Conservation (phyloP, 2,329 filamentous ascomycete genomes). For the Pseudocercospora cruenta region DNA sequence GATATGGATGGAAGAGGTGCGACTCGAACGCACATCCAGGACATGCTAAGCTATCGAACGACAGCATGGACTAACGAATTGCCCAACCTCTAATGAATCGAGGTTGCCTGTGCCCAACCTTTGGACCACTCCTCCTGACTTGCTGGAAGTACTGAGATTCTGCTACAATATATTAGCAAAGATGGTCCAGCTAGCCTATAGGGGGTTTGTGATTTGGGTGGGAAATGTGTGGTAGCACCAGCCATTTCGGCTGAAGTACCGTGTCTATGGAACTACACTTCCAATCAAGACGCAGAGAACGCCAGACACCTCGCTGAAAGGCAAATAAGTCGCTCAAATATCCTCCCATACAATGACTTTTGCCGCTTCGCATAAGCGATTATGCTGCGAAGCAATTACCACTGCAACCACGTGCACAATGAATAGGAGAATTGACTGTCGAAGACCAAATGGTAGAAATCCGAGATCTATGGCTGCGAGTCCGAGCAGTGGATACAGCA, state of each 20-base stretch:
- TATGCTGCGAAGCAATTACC: constrained; percentile 36
- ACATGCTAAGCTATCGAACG: no score
- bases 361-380: constrained; percentile 24
- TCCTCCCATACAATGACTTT: constrained; percentile 27
- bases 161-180: not conserved
- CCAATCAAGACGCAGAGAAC: not conserved
- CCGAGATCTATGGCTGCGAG: constrained; percentile 68
- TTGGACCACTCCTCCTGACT: not conserved
- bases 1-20: no score
- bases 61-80: no score
- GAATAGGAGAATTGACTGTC: constrained; percentile 47
- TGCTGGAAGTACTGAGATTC: not conserved
- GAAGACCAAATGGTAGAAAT: constrained; percentile 40
- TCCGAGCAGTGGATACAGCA: constrained; percentile 69
- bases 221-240: no score
- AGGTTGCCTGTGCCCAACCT: not conserved
- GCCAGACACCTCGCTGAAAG: not conserved
- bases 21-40: no score
- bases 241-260: no score
- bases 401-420: constrained; percentile 54
- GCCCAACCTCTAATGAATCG: not conserved
- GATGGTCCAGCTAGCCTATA: no score
- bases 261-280: no score
- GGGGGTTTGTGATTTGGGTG: no score
- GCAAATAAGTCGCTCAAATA: not conserved